Base-by-base conservation (phyloP, 768 basidiomycete species). In the Trametes gibbosa region DNA sequence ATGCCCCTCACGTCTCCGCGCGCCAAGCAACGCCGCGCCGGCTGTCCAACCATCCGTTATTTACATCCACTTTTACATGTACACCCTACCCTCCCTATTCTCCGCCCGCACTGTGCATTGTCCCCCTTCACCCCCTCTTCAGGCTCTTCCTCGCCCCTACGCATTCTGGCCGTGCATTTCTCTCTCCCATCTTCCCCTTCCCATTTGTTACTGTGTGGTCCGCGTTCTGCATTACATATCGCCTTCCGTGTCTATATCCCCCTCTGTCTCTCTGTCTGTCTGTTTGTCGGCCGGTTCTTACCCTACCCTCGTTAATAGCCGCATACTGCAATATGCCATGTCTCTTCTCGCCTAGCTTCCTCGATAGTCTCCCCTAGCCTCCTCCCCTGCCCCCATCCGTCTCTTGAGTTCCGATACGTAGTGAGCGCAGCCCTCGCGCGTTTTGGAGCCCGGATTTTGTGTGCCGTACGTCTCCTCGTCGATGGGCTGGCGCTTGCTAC, bases 81-180 rank as follows among this genome's bases (percentile, higher is more conserved):
- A 62, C 61, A 62, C 52, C 61, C 42, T 56, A 56, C 54, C 50
- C 49, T 41, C 55, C 40, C 42, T 62, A 62, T 58, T 58, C 52
- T 41, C 45, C 23, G 43, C 25, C 25, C 32, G 42, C n/a, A 34
- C 40, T 43, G 16, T 42, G 32, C 40, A 39, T 29, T 16, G 27
- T 34, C 48, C 29, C 50, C 12, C 29, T n/a, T 23, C 40, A 19
- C 42, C 19, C 21, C 5, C 35, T 29, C 39, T 32, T 32, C 29
- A 32, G 29, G 29, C 29, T 10, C 29, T 32, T 4, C 29, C 29
- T 32, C 10, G 4, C 29, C 5, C 29, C 29, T 32, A 10, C 29
- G 29, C 29, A 32, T 10, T 32, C 29, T 32, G 10, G 29, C 29
- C 29, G 29, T 32, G 29, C 29, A 10, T 32, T 32, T 10, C 29